Evolutionary conservation across 345 rosid species (phyloP).

Genomic region (Noccaea bulbosa): DNA sequence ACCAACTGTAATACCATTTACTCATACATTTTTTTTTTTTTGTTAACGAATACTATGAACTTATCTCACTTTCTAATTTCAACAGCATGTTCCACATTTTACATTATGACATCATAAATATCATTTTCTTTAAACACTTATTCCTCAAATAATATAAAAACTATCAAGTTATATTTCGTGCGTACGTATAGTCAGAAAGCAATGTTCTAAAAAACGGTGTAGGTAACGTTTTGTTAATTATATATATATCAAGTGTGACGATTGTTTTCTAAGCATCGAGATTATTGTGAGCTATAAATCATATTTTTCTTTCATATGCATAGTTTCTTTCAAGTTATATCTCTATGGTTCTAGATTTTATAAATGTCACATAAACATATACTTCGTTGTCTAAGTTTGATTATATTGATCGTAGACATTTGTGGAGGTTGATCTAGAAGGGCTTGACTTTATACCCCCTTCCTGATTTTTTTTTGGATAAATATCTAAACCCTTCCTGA

Average conservation of each 20-base stretch:
- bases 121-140: background rate
- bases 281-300: background rate
- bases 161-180: background rate
- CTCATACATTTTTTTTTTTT: background rate
- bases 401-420: slow-evolving; percentile 18
- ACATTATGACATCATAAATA: background rate
- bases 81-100: background rate
- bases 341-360: background rate
- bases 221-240: background rate
- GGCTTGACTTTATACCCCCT: slow-evolving; percentile 37
- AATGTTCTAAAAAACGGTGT: background rate
- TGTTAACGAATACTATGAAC: background rate
- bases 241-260: background rate
- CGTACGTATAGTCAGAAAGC: background rate
- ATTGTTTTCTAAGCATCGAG: background rate
- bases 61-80: background rate
- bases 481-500: slow-evolving; percentile 17
- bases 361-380: background rate
- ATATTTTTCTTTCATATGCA: background rate
- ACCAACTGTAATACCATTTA: background rate
- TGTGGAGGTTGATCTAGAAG: slow-evolving; percentile 33
- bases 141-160: background rate
- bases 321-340: background rate
- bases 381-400: slow-evolving; percentile 6
- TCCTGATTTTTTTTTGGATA: too few species aligned